Percentiles rank a stretch among this genome's conserved stretches.
These are phyloP conservation scores for Podaxis sp. DNA, from an alignment of 768 basidiomycete genomes.

Conservation along the genomic window DNA sequence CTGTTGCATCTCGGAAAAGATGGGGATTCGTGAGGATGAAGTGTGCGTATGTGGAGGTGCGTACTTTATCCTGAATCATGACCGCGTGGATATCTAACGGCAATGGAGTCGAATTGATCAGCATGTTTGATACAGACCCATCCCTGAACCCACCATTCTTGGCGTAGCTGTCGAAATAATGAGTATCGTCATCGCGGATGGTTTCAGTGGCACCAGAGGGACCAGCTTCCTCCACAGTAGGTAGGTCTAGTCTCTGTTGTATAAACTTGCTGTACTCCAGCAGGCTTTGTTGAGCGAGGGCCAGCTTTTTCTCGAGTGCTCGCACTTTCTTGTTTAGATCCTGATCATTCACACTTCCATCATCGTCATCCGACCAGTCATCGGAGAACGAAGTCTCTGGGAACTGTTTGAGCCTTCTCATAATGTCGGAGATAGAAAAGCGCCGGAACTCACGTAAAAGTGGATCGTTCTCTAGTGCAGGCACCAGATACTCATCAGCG, in stretches of 20 bases:
- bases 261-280: slow-evolving; percentile 62
- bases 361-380: slow-evolving; percentile 80
- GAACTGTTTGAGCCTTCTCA: slow-evolving; percentile 8
- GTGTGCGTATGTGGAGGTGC: slow-evolving; percentile 89
- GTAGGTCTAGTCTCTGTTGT: slow-evolving; percentile 48
- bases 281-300: slow-evolving; percentile 57
- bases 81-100: slow-evolving; percentile 85
- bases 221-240: slow-evolving; percentile 41
- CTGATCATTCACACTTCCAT: slow-evolving; percentile 37
- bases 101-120: neutral
- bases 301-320: slow-evolving; percentile 62
- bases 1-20: slow-evolving; percentile 80
- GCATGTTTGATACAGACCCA: slow-evolving; percentile 5
- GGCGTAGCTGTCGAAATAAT: slow-evolving; percentile 91
- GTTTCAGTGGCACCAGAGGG: slow-evolving; percentile 27
- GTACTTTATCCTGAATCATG: slow-evolving; percentile 95
- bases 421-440: neutral
- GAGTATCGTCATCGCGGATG: slow-evolving; percentile 83
- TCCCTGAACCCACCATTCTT: slow-evolving; percentile 65
- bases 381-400: slow-evolving; percentile 60
- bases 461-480: slow-evolving; percentile 83
- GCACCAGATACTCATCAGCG: slow-evolving; percentile 80
- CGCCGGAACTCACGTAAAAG: slow-evolving; percentile 68
- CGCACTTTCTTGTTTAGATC: slow-evolving; percentile 49
- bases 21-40: slow-evolving; percentile 84